phyloP scores from a whole-genome alignment of 2,329 filamentous ascomycete species.

The Apiospora sp. region DNA sequence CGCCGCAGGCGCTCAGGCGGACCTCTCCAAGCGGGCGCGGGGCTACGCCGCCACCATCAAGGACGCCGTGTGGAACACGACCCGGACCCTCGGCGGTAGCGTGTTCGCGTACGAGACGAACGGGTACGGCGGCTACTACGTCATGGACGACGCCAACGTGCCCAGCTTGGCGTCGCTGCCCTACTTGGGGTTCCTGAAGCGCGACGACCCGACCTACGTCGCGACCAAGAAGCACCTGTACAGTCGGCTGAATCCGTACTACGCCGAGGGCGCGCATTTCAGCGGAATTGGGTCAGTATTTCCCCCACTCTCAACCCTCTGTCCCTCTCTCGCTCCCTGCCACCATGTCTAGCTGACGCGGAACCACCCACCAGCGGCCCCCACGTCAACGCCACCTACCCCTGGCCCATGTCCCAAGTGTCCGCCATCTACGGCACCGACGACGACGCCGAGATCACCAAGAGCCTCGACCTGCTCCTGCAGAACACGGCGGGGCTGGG shows the following conservation, averaged over 20 bases:
- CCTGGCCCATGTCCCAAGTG: constrained; percentile 77
- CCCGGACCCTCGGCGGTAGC: background rate
- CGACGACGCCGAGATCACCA: constrained; percentile 67
- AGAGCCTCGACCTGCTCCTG: constrained; percentile 50
- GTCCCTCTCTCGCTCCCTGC: too few species aligned
- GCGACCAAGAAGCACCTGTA: constrained; percentile 75
- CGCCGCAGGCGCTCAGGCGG: background rate
- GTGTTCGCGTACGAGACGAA: constrained; percentile 72
- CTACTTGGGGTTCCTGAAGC: constrained; percentile 58
- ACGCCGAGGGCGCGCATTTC: constrained; percentile 30
- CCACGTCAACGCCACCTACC: constrained; percentile 57
- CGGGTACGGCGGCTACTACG: constrained; percentile 52
- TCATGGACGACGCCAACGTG: constrained; percentile 62
- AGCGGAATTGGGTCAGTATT: constrained; percentile 33
- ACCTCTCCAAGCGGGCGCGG: background rate
- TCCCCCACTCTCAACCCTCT: too few species aligned
- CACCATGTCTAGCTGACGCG: too few species aligned
- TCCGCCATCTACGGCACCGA: constrained; percentile 73
- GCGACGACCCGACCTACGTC: constrained; percentile 63
- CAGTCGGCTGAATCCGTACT: constrained; percentile 69
- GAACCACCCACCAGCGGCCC: too few species aligned
- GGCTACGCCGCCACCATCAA: constrained; percentile 8
- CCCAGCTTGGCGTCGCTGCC: constrained; percentile 64
- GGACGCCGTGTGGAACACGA: constrained; percentile 24
- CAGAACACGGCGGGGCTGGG: constrained; percentile 60